A percentile compares a stretch with the other conserved stretches of the same genome.
Evolutionary conservation across 2,329 filamentous ascomycete genomes (phyloP).

Genomic region (Penicillium italicum): DNA sequence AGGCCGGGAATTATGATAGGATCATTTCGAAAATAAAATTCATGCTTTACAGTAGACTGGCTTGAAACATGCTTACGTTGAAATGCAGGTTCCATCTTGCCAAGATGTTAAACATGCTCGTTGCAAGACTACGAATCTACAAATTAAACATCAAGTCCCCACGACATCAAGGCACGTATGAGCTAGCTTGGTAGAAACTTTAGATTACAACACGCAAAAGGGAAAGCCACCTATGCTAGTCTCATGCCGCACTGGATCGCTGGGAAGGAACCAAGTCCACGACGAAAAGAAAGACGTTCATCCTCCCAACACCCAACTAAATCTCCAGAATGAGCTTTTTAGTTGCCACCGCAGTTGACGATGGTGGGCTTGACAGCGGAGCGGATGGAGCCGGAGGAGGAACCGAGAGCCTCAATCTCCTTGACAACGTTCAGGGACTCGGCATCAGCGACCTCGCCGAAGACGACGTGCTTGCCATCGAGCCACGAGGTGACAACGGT

Average conservation of each 20-base stretch:
- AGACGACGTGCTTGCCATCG: conserved; percentile 67
- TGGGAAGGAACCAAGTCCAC: background rate
- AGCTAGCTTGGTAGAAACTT: conserved; percentile 22
- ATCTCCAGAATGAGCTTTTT: conserved; percentile 29
- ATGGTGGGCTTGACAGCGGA: conserved; percentile 56
- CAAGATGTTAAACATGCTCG: too few relatives aligned
- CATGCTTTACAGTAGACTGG: background rate
- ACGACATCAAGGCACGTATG: conserved; percentile 5
- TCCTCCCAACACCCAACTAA: conserved; percentile 7
- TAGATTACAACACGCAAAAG: conserved; percentile 27
- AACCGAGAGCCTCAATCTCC: conserved; percentile 59
- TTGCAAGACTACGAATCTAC: background rate
- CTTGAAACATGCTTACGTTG: background rate
- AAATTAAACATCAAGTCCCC: background rate
- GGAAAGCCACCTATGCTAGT: conserved; percentile 9
- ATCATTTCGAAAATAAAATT: background rate
- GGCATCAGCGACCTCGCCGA: conserved; percentile 59
- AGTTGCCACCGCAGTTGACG: conserved; percentile 47
- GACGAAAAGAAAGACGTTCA: conserved; percentile 8
- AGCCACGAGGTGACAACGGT: conserved; percentile 65
- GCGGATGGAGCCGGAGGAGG: conserved; percentile 50
- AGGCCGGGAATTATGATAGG: background rate
- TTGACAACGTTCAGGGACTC: conserved; percentile 55
- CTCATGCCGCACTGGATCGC: background rate
- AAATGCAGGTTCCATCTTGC: too few relatives aligned